phyloP scores from a whole-genome alignment of 2,329 filamentous ascomycete genomes.

The Blastomyces gilchristii region DNA sequence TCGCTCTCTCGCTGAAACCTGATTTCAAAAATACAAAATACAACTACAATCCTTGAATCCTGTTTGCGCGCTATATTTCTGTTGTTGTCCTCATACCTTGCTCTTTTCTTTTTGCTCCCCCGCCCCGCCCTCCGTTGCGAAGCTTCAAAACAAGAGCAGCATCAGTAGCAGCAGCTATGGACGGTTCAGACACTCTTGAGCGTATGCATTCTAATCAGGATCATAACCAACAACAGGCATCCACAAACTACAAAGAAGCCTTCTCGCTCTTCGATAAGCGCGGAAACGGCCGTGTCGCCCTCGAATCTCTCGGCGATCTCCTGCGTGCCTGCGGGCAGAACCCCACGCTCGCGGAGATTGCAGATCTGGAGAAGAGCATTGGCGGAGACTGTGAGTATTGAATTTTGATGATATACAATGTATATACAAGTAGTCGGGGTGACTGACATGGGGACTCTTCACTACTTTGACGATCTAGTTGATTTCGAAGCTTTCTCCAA shows the following conservation, averaged over 20 bases:
- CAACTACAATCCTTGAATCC: background rate
- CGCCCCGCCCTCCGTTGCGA: background rate
- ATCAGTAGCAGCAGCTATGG: conserved; percentile 18
- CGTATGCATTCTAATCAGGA: conserved; percentile 16
- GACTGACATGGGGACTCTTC: background rate
- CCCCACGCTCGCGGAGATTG: conserved; percentile 85
- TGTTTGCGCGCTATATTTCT: background rate
- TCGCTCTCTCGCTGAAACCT: background rate
- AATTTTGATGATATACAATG: conserved; percentile 3
- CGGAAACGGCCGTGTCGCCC: conserved; percentile 80
- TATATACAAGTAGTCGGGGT: background rate
- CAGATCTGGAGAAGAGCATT: conserved; percentile 80
- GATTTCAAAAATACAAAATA: background rate
- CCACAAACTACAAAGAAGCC: conserved; percentile 99
- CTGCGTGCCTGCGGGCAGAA: conserved; percentile 97
- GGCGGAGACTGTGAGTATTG: conserved; percentile 74
- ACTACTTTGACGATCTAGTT: conserved; percentile 49
- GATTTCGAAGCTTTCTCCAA: conserved; percentile 97
- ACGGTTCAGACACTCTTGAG: conserved; percentile 15
- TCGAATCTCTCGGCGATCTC: conserved; percentile 82
- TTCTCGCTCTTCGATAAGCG: conserved; percentile 99
- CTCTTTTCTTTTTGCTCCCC: background rate
- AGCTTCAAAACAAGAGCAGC: background rate
- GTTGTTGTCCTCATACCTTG: background rate
- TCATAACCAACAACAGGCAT: conserved; percentile 42